Evolutionary conservation across 192 early-diverging fungal species (phyloP).

Genomic region (Coemansia sp.): DNA sequence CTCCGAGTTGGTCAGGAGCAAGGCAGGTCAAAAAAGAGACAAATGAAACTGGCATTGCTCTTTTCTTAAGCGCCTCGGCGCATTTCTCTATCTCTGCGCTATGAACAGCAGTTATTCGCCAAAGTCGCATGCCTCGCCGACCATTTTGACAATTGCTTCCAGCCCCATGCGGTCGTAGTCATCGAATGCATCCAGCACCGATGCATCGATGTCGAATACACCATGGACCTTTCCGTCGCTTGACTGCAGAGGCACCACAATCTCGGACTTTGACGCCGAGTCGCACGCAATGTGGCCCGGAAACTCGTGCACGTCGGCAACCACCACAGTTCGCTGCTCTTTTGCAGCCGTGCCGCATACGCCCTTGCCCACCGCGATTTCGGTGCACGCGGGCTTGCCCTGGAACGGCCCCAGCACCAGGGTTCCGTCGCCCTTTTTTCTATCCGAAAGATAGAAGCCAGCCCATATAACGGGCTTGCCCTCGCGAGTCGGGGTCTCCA

Average conservation of each 20-base stretch:
- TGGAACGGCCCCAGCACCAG: slow-evolving; percentile 89
- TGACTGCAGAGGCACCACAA: slow-evolving; percentile 73
- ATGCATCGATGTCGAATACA: slow-evolving; percentile 70
- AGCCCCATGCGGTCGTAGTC: slow-evolving; percentile 64
- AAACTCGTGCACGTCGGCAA: slow-evolving; percentile 78
- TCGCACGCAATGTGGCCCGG: slow-evolving; percentile 93
- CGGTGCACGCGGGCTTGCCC: slow-evolving; percentile 84
- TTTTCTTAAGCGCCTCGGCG: too few relatives aligned
- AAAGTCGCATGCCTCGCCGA: slow-evolving; percentile 55
- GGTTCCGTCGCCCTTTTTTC: slow-evolving; percentile 18
- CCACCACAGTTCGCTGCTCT: slow-evolving; percentile 57
- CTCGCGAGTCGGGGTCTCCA: slow-evolving; percentile 59
- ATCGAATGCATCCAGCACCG: slow-evolving; percentile 63
- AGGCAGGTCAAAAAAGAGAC: too few relatives aligned
- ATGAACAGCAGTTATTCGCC: too few relatives aligned
- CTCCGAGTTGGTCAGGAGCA: too few relatives aligned
- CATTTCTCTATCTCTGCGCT: too few relatives aligned
- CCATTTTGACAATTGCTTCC: slow-evolving; percentile 61
- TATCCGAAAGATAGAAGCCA: slow-evolving; percentile 77
- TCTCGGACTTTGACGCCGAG: slow-evolving; percentile 75
- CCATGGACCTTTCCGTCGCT: slow-evolving; percentile 57
- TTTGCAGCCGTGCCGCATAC: slow-evolving; percentile 85
- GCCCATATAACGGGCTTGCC: slow-evolving; percentile 71
- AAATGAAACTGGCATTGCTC: too few relatives aligned
- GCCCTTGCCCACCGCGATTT: slow-evolving; percentile 76